Conservation (phyloP, 192 early-diverging fungal genomes). For the Umbelopsis vinacea region DNA sequence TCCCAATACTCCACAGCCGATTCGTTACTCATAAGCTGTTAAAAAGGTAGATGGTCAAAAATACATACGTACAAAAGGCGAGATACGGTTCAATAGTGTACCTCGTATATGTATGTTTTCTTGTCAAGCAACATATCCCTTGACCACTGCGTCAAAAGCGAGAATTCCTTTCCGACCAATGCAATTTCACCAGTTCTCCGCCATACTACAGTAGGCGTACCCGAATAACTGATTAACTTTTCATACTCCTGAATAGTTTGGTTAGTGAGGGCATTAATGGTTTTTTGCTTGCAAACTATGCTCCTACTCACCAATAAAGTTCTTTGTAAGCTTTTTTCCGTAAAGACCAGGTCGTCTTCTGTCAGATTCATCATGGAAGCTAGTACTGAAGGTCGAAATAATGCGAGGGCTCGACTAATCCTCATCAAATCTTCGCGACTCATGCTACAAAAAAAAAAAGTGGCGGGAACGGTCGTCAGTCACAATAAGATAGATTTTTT, state of each 20-base stretch:
- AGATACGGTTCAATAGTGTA: slow-evolving; percentile 13
- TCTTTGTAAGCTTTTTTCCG: slow-evolving; percentile 95
- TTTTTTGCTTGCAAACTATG: background rate
- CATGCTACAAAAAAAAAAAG: slow-evolving; percentile 80
- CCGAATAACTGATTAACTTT: slow-evolving; percentile 93
- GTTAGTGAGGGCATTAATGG: background rate
- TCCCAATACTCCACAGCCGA: slow-evolving; percentile 97
- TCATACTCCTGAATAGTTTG: slow-evolving; percentile 76
- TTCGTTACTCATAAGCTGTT: slow-evolving; percentile 89
- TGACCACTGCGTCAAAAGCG: slow-evolving; percentile 90
- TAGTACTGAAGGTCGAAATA: slow-evolving; percentile 94
- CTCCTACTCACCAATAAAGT: slow-evolving; percentile 67
- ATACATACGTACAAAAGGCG: background rate
- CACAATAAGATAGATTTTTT: background rate
- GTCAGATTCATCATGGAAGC: slow-evolving; percentile 94
- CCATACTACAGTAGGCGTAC: slow-evolving; percentile 97
- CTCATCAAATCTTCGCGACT: slow-evolving; percentile 86
- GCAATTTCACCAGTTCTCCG: slow-evolving; percentile 95
- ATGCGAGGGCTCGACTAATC: slow-evolving; percentile 89
- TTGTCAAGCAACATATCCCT: slow-evolving; percentile 79
- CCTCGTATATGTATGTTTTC: slow-evolving; percentile 84
- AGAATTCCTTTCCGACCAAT: slow-evolving; percentile 96
- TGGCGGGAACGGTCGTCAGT: background rate
- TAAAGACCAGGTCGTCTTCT: slow-evolving; percentile 91
- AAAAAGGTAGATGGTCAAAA: slow-evolving; percentile 17